A percentile compares a stretch with the other conserved stretches of the same genome.
Evolutionary conservation across 2,329 filamentous ascomycete species (phyloP).

Genomic region (Xylaria sp.): DNA sequence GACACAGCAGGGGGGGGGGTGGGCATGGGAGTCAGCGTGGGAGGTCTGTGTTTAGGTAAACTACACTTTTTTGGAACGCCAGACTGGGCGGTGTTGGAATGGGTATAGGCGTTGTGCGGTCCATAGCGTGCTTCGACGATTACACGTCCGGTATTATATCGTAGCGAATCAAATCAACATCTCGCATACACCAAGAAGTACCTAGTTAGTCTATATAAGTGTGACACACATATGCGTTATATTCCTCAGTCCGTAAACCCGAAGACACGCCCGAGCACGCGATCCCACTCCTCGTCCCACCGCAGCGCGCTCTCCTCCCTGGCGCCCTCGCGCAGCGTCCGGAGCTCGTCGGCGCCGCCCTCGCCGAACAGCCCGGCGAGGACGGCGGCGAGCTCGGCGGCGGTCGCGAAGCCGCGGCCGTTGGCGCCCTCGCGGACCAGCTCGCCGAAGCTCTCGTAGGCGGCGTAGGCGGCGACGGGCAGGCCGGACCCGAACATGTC

Average conservation of each 20-base stretch:
- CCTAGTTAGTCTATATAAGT: neutral
- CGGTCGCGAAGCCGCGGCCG: slow-evolving; percentile 79
- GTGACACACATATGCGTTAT: neutral
- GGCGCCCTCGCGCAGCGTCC: slow-evolving; percentile 68
- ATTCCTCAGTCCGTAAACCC: slow-evolving; percentile 43
- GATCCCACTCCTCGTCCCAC: slow-evolving; percentile 95
- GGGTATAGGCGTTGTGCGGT: neutral
- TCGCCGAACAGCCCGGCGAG: slow-evolving; percentile 66
- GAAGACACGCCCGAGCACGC: slow-evolving; percentile 74
- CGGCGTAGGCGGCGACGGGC: slow-evolving; percentile 83
- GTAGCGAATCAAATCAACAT: neutral
- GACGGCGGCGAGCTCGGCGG: slow-evolving; percentile 64
- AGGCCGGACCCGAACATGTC: slow-evolving; percentile 98
- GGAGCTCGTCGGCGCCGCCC: slow-evolving; percentile 55
- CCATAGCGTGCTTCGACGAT: neutral
- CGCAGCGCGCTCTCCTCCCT: slow-evolving; percentile 71
- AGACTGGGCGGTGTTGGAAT: neutral
- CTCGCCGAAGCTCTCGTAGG: slow-evolving; percentile 87
- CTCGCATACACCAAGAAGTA: neutral
- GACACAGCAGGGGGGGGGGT: slow-evolving; percentile 7
- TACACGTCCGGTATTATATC: neutral
- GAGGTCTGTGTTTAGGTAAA: neutral
- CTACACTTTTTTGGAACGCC: neutral
- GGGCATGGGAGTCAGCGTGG: neutral
- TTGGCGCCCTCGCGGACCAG: slow-evolving; percentile 87